Base-by-base conservation (phyloP, 805 yeast species). In the Lipomyces orientalis region DNA sequence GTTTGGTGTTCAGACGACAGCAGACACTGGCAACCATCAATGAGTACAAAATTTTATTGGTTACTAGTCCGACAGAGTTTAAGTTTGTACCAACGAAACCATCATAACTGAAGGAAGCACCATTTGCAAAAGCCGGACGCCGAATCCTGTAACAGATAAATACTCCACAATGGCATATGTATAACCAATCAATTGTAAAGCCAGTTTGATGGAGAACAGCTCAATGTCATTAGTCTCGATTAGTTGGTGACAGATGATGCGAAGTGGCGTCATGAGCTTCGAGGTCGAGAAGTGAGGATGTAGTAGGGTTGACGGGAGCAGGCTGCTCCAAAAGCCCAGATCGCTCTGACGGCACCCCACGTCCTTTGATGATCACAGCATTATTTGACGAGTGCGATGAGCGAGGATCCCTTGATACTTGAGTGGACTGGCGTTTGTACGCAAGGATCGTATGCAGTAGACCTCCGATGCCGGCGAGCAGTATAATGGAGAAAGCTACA, bases 381-480 rank as follows among this genome's bases (percentile, higher is more conserved):
- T 49, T 8, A 8, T 22, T 9, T 49, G 54, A 49, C 19, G 54
- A 37, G 2, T 37, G 29, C 29, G 29, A 49, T 10, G 29, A 19
- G 54, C 10, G 29, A 10, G 54, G 54, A 19, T 19, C 29, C 22
- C 29, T 10, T 10, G 54, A n/a, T 49, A 49, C 16, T 49, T n/a
- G 29, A 19, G 54, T n/a, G 54, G 22, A 49, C 54, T 37, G 54
- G 14, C 51, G 55, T 55, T 66, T 66, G 64, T 58, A 64, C 31
- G 55, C 61, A 37, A 61, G 19, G 33, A 67, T 46, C n/a, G 71
- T 61, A 62, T 64, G 68, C 54, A 65, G 25, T 12, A 67, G 58
- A 9, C 58, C 58, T 4, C 37, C 61, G 39, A 64, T 33, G n/a
- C 37, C 31, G 52, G 57, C 60, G 60, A 59, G 52, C 10, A 65